Evolutionary conservation across 2,329 filamentous ascomycete genomes (phyloP).

Genomic region (Aspergillus melleus): DNA sequence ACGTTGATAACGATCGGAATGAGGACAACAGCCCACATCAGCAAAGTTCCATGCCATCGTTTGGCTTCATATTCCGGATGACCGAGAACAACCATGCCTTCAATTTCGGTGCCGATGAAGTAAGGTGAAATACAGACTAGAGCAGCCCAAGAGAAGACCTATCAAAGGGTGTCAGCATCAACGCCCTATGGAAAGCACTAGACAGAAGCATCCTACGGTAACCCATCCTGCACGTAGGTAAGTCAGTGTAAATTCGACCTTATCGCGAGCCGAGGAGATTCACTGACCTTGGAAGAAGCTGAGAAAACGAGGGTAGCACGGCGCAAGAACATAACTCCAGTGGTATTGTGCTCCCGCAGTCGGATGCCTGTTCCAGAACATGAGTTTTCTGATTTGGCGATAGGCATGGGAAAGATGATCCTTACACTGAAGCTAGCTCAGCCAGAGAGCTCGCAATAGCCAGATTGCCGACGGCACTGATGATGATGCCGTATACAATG

Average conservation of each 20-base stretch:
- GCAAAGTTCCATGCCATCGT: constrained; percentile 45
- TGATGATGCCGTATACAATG: constrained; percentile 36
- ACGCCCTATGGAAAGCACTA: constrained; percentile 4
- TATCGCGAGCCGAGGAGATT: not conserved
- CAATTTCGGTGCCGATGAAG: constrained; percentile 34
- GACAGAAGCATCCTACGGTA: constrained; percentile 6
- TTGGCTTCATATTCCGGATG: constrained; percentile 25
- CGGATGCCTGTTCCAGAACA: constrained; percentile 18
- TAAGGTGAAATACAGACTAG: constrained; percentile 25
- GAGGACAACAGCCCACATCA: constrained; percentile 50
- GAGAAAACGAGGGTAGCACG: constrained; percentile 18
- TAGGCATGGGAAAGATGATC: not conserved
- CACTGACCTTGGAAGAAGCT: constrained; percentile 23
- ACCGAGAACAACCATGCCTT: constrained; percentile 34
- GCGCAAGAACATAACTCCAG: constrained; percentile 35
- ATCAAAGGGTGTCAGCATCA: not conserved
- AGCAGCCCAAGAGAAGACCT: constrained; percentile 31
- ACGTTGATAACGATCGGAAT: constrained; percentile 55
- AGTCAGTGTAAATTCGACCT: not conserved
- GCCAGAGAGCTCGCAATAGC: constrained; percentile 37
- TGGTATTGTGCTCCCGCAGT: constrained; percentile 36
- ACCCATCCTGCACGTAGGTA: constrained; percentile 13
- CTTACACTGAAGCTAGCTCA: constrained; percentile 40
- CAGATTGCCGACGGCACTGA: constrained; percentile 35
- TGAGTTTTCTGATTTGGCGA: not conserved